Evolutionary conservation across 78 protist genomes (phyloP), one percentile per base, ranked within the genome.

Genomic region (Dictyostelium citrinum): DNA sequence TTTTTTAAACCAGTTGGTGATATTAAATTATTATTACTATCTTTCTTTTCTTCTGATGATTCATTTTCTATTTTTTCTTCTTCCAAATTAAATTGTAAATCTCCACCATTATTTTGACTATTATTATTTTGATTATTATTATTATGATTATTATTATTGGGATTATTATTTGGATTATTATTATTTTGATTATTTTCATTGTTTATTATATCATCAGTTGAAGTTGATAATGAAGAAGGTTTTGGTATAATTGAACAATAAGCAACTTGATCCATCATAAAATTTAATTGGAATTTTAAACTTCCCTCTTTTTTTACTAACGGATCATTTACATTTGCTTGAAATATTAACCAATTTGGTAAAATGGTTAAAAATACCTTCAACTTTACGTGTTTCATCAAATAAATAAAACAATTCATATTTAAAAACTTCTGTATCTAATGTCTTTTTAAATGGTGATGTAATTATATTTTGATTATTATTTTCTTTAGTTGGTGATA

Each of bases 271-370:
- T 77, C 39, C 85, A 88, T 88, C 5, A 83, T 88, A 46, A 67
- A 88, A 74, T 88, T 49, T 29, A 88, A 35, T 78, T 88, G 93
- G 58, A 55, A 88, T 68, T 79, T 76, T 5, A 88, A 27, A 46
- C 81, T 67, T 31, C 93, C 93, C 27, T 78, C 84, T 24, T 68
- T 76, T 17, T 79, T 88, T 9, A 78, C 82, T 1, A 61, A 35
- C 31, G 71, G 64, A 68, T 88, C 86, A 3, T 88, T 60, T 17
- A 43, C 46, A 68, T 88, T 60, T 20, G 76, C 93, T 67, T 88
- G 93, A 60, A 88, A 88, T 17, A 88, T 88, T 22, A 88, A 17
- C 75, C 93, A 51, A 88, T 75, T 81, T 78, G 93, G 93, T 35
- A 88, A 45, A 11, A 88, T 20, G 0, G 85, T 78, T 29, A 88